Conservation (phyloP, 2,329 filamentous ascomycete genomes). For the Ophiostoma sp. region DNA sequence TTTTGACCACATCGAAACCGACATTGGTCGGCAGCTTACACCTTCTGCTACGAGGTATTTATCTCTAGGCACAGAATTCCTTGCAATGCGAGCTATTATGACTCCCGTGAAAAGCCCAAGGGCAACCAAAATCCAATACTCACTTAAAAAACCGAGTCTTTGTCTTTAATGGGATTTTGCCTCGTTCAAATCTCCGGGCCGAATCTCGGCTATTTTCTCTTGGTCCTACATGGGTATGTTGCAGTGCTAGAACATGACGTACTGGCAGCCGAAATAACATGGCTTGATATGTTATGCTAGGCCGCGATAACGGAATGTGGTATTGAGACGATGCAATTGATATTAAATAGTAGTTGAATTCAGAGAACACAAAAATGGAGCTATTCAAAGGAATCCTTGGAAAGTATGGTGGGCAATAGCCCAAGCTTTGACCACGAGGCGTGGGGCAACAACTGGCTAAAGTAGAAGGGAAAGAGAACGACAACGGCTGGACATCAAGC, state of each 20-base stretch:
- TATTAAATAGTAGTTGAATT: background rate
- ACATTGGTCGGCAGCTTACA: background rate
- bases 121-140: too few relatives aligned
- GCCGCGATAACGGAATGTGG: background rate
- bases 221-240: background rate
- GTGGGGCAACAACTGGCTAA: background rate
- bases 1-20: background rate
- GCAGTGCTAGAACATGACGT: background rate
- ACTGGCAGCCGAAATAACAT: background rate
- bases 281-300: background rate
- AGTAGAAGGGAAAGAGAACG: background rate
- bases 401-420: background rate
- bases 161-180: background rate
- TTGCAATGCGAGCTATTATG: too few relatives aligned
- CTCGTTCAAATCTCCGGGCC: constrained; percentile 15
- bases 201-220: background rate
- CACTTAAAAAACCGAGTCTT: too few relatives aligned
- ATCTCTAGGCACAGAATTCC: too few relatives aligned
- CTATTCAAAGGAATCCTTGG: background rate
- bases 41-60: too few relatives aligned
- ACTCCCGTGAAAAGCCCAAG: too few relatives aligned
- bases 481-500: background rate
- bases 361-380: background rate
- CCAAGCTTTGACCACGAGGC: background rate
- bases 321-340: background rate